Evolutionary conservation across 176 grass and related monocot genomes (phyloP).

Genomic region (Pontederia paniculata): DNA sequence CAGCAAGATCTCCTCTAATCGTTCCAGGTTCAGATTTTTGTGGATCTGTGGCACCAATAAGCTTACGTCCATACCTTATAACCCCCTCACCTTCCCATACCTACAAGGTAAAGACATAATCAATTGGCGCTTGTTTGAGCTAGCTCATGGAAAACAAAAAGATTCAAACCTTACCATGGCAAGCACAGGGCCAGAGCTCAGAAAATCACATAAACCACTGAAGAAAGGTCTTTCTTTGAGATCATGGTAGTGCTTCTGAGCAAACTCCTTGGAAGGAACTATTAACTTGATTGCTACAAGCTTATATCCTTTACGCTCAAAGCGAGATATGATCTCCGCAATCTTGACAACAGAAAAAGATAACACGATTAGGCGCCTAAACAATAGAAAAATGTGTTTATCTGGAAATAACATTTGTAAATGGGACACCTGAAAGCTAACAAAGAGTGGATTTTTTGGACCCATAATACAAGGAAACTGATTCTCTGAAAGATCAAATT

Average conservation of each 20-base stretch:
- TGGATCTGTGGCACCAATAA: constrained; percentile 91
- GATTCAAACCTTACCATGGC: constrained; percentile 47
- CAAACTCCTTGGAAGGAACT: constrained; percentile 72
- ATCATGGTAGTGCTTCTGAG: constrained; percentile 80
- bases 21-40: constrained; percentile 92
- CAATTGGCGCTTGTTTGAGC: neutral
- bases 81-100: constrained; percentile 99
- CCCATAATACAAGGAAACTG: no score
- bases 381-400: neutral
- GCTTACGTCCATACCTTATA: constrained; percentile 81
- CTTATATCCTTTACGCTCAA: constrained; percentile 80
- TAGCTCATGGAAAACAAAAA: neutral
- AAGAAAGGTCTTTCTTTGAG: constrained; percentile 91
- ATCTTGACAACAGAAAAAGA: constrained; percentile 35
- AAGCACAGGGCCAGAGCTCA: constrained; percentile 84
- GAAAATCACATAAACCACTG: constrained; percentile 68
- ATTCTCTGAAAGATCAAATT: no score
- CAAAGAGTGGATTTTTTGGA: no score
- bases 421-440: no score
- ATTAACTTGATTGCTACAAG: constrained; percentile 89
- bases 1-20: constrained; percentile 84
- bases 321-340: constrained; percentile 71
- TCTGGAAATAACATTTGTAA: neutral
- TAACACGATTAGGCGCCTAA: neutral
- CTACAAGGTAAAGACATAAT: constrained; percentile 16